Evolutionary conservation across 2,329 filamentous ascomycete genomes (phyloP).

Genomic region (Aspergillus ustus): DNA sequence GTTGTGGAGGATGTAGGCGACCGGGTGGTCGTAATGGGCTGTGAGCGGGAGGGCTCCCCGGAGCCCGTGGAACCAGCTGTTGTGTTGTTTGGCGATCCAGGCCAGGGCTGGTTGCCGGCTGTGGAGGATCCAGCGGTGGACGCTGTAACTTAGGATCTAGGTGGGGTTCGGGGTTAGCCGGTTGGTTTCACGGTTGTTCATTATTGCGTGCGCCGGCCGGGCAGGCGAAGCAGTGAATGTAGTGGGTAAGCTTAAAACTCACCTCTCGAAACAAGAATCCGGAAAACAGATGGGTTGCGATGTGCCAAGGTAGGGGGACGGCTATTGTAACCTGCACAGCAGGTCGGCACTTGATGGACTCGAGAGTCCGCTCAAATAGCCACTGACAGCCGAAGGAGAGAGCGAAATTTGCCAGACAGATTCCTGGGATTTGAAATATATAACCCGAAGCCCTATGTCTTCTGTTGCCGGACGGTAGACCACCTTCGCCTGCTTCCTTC

Average conservation of each 20-base stretch:
- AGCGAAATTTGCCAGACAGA: constrained; percentile 61
- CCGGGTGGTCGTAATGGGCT: constrained; percentile 65
- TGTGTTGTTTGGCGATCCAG: constrained; percentile 60
- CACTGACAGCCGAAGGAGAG: constrained; percentile 60
- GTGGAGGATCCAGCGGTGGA: constrained; percentile 76
- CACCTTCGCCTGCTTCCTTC: constrained; percentile 67
- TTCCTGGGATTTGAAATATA: constrained; percentile 56
- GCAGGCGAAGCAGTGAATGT: background rate
- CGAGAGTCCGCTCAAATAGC: constrained; percentile 57
- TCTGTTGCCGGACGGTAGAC: constrained; percentile 51
- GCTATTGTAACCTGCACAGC: constrained; percentile 62
- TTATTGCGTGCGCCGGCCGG: too few relatives aligned
- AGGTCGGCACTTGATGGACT: constrained; percentile 58
- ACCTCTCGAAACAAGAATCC: constrained; percentile 64
- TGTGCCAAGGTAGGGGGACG: constrained; percentile 66
- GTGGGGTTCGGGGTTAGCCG: background rate
- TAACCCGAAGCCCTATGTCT: constrained; percentile 45
- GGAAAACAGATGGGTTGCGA: constrained; percentile 59
- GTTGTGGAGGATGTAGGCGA: constrained; percentile 57
- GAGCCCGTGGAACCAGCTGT: constrained; percentile 61
- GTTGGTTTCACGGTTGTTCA: background rate
- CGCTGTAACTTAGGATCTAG: constrained; percentile 60
- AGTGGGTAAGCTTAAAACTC: constrained; percentile 25
- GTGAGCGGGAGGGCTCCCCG: constrained; percentile 59
- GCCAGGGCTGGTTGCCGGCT: constrained; percentile 41